Conservation (phyloP, 2,329 filamentous ascomycete genomes). For the Corynespora cassiicola region DNA sequence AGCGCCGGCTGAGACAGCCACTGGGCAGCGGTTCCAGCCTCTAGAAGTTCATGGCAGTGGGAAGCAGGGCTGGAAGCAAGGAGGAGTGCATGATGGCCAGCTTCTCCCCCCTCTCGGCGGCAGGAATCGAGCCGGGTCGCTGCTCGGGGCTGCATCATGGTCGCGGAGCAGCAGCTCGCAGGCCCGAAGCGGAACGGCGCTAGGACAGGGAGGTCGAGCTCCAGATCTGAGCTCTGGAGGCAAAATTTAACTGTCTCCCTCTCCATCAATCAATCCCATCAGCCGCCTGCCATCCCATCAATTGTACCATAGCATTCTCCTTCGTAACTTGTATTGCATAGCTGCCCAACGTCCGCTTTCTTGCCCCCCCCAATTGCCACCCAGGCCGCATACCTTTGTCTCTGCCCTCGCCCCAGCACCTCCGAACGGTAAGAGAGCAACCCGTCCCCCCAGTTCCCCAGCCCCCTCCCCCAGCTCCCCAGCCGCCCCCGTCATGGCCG, state of each 20-base stretch:
- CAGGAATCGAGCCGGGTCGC: too few species aligned
- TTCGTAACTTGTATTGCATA: slow-evolving; percentile 33
- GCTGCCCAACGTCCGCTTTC: slow-evolving; percentile 38
- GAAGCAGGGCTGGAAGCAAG: too few species aligned
- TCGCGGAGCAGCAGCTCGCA: too few species aligned
- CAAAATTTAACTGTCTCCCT: slow-evolving; percentile 23
- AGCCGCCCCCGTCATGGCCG: slow-evolving; percentile 10
- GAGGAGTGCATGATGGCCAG: too few species aligned
- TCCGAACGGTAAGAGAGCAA: slow-evolving; percentile 20
- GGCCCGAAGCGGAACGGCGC: slow-evolving; percentile 10
- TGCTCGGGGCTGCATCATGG: slow-evolving; percentile 3
- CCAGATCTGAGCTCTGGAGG: slow-evolving; percentile 16
- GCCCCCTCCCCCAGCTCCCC: slow-evolving; percentile 7
- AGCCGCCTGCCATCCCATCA: slow-evolving; percentile 16
- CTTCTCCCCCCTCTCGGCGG: too few species aligned
- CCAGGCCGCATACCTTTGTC: slow-evolving; percentile 8
- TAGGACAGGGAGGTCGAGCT: slow-evolving; percentile 11
- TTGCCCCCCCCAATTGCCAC: slow-evolving; percentile 12
- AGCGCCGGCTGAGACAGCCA: too few species aligned
- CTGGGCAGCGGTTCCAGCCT: too few species aligned
- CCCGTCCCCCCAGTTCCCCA: slow-evolving; percentile 23
- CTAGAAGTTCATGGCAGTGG: too few species aligned
- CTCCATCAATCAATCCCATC: slow-evolving; percentile 23
- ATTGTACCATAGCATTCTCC: slow-evolving; percentile 35
- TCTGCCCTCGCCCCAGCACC: slow-evolving; percentile 13